Conservation (phyloP, 768 basidiomycete species). For the Rhodocollybia butyracea region DNA sequence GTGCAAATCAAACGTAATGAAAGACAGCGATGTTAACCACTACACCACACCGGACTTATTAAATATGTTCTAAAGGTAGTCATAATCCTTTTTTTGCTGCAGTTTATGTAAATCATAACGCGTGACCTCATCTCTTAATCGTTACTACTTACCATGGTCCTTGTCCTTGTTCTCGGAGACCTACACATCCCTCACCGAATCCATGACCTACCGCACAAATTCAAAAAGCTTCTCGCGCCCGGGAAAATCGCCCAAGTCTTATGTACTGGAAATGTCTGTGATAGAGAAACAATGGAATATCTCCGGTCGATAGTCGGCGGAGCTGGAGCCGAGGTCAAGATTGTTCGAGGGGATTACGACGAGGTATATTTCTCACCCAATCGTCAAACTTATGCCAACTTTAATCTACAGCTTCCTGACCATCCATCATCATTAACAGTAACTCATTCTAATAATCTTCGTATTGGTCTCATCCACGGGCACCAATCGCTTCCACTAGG, state of each 20-base stretch:
- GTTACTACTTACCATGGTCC: conserved; percentile 30
- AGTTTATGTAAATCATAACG: no score
- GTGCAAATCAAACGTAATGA: background rate
- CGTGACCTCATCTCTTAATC: no score
- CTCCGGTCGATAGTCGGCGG: conserved; percentile 75
- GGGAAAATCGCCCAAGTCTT: conserved; percentile 98
- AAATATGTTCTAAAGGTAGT: no score
- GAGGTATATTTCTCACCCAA: conserved; percentile 52
- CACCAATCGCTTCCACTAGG: conserved; percentile 92
- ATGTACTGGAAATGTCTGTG: conserved; percentile 96
- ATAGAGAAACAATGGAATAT: conserved; percentile 97
- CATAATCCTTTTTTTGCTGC: no score
- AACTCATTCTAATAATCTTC: conserved; percentile 60
- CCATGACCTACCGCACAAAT: conserved; percentile 92
- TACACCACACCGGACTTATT: conserved; percentile 17
- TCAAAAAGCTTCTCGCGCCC: conserved; percentile 92
- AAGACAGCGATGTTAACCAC: conserved; percentile 9
- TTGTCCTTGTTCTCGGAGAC: conserved; percentile 96
- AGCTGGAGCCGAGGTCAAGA: conserved; percentile 81
- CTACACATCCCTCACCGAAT: conserved; percentile 90
- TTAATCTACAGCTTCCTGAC: conserved; percentile 34
- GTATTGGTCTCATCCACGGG: conserved; percentile 91
- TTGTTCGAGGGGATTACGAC: conserved; percentile 94
- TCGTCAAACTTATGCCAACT: background rate
- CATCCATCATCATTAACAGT: conserved; percentile 77